Base-by-base conservation (phyloP, 2,329 filamentous ascomycete genomes). In the Exserohilum rostratum region DNA sequence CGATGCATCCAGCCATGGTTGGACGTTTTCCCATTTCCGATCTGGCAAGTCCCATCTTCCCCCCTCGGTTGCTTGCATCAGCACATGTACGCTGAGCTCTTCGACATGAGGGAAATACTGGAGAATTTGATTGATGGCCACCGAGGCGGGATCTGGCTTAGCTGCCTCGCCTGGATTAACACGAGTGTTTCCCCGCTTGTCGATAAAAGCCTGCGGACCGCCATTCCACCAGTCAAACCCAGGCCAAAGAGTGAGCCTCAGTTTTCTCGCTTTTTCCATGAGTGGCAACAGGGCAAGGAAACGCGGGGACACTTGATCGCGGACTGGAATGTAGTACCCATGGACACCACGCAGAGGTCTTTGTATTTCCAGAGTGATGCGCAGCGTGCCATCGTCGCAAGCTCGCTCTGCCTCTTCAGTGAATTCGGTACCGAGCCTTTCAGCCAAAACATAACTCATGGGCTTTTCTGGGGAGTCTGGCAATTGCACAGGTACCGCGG, bases 41-140 rank as follows among this genome's bases (percentile, higher is more conserved):
- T 69, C 64, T 1, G 68, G 68, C n/a, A 72, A 30, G 46, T 71
- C 64, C 69, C 68, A 71, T 25, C 62, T 60, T 20, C 46, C 62
- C 3, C 61, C 58, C 1, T 67, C 64, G 9, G 53, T 40, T 12
- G 55, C 61, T 31, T 64, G 55, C 22, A 70, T 61, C 6, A 72
- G 47, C 2, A 71, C 42, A 29, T 64, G 56, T 25, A 72, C 46
- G 1, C 48, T 34, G 1, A 72, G 52, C 29, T 73, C 65, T 44
- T 70, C 63, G 18, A 72, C 51, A 3, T 58, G 29, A 17, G 68
- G 68, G 7, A 72, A 50, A 15, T 65, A 54, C 13, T 62, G 47
- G 1, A 72, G 38, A 1, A 73, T 25, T n/a, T 58, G 57, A 6
- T 51, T 50, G 13, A 72, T 55, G 25, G 68, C 62, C 25, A 58